Conservation (phyloP, 2,329 filamentous ascomycete genomes). For the Zelopaecilomyces penicillatus region DNA sequence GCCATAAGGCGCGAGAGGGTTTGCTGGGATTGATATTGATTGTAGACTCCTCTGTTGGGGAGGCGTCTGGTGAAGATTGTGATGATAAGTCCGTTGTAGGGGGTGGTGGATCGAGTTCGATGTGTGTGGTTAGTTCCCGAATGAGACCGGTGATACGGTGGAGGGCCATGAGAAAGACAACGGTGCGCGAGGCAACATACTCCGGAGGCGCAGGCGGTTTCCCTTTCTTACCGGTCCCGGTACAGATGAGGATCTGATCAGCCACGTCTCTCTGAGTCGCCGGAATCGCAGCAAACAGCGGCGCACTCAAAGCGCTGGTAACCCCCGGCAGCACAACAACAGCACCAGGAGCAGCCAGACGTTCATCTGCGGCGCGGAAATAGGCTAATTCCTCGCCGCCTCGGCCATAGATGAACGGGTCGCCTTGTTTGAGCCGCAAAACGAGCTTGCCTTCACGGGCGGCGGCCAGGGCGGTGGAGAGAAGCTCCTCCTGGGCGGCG, state of each 20-base stretch:
- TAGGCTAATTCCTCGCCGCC: constrained; percentile 88
- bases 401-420: constrained; percentile 92
- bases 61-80: neutral
- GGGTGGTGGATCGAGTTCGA: constrained; percentile 16
- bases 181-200: constrained; percentile 68
- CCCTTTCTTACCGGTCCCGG: constrained; percentile 88
- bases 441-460: constrained; percentile 63
- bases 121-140: constrained; percentile 52
- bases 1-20: constrained; percentile 48
- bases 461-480: constrained; percentile 66
- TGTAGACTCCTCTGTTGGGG: neutral
- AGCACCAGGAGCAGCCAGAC: constrained; percentile 41
- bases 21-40: neutral
- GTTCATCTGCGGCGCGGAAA: constrained; percentile 44
- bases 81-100: neutral
- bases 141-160: constrained; percentile 74
- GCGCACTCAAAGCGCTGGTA: constrained; percentile 78
- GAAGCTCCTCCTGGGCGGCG: constrained; percentile 80
- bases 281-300: constrained; percentile 81
- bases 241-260: constrained; percentile 93
- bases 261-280: constrained; percentile 82
- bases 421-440: constrained; percentile 87
- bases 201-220: constrained; percentile 72
- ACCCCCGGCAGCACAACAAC: constrained; percentile 77
- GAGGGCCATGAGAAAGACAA: constrained; percentile 91